Base-by-base conservation (phyloP, 2,329 filamentous ascomycete species). In the Fusarium acutatum region DNA sequence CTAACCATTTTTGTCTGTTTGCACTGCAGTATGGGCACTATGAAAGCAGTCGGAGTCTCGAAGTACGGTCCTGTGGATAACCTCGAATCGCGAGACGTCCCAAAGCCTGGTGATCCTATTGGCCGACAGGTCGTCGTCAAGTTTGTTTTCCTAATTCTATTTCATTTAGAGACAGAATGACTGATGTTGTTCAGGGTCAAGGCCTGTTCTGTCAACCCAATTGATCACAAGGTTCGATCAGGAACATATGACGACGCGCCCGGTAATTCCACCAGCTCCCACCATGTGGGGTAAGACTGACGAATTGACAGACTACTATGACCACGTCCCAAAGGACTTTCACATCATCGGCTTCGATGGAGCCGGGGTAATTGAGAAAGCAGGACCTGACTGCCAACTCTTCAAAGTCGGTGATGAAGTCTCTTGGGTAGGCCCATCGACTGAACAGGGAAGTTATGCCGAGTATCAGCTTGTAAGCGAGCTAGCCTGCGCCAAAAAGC, bases 221-320 rank as follows among this genome's bases (percentile, higher is more conserved):
- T 64, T 18, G 54, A 64, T n/a, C 43, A 60, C 37, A 64, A 60
- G 17, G 54, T 64, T 7, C 43, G 60, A 22, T 49, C 60, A 12
- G 60, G 54, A 24, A 30, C 22, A 3, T 60, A 60, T 18, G 53
- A 64, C 24, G 53, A 60, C 8, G 60, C 53, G 5, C 43, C 43
- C 7, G 35, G 43, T 63, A n/a, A 15, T 12, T 12, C 12, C 13
- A 7, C 13, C 12, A 17, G 4, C 15, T 20, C 15, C 6, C 3
- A 13, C 3, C 20, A 6, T 14, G 15, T 5, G 2, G 11, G 7
- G 13, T 18, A n/a, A 8, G 12, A 8, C 32, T 62, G 6, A 62
- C 24, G 9, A 9, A 13, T 7, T 3, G 18, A 17, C 5, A n/a
- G 53, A 63, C 10, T 63, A 63, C 24, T 63, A 60, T 28, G 24